Evolutionary conservation across 495 filamentous ascomycete genomes (phyloP), one percentile per base, ranked within the genome.

Genomic region (Beverwykella pulmonaria): DNA sequence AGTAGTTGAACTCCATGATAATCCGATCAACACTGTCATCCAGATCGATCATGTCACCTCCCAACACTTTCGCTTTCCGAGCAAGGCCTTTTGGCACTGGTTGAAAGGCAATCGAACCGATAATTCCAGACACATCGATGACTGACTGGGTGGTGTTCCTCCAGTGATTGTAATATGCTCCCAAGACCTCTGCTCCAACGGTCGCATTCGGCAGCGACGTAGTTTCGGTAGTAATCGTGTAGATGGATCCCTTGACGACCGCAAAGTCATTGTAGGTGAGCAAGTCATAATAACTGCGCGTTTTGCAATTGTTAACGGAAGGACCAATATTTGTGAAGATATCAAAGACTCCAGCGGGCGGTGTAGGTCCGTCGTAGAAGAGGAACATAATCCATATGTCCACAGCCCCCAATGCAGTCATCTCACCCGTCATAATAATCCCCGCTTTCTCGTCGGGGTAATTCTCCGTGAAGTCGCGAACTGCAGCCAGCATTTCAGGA

Each of bases 321-420:
- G 83, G 79, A 0, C 76, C 74, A 52, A 86, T 81, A 34, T 72
- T 75, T 7, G 80, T 82, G 75, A 88, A 86, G 60, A 79, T 81
- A 55, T 82, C 77, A 61, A 88, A 88, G 8, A 84, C 78, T 4
- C 78, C 82, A 15, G 76, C 67, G 1, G 85, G 84, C 14, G 83
- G 83, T 53, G 81, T 75, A 0, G 82, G 79, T 2, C 84, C 85
- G 52, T 88, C 82, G 67, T 87, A 87, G 77, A 86, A 88, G n/a
- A 86, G 64, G 68, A 87, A 88, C 63, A 87, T 71, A 53, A 86
- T 81, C 82, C 83, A 86, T 27, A 81, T 75, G n/a, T 85, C 79
- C 56, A 86, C 48, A 0, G 53, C 48, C 1, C 65, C 65, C 14
- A 82, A 44, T 1, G 76, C 73, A 0, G 82, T 78, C n/a, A 82